Percentiles rank a stretch among this genome's conserved stretches.
phyloP scores from a whole-genome alignment of 2,329 filamentous ascomycete genomes.

The Exophiala sideris region DNA sequence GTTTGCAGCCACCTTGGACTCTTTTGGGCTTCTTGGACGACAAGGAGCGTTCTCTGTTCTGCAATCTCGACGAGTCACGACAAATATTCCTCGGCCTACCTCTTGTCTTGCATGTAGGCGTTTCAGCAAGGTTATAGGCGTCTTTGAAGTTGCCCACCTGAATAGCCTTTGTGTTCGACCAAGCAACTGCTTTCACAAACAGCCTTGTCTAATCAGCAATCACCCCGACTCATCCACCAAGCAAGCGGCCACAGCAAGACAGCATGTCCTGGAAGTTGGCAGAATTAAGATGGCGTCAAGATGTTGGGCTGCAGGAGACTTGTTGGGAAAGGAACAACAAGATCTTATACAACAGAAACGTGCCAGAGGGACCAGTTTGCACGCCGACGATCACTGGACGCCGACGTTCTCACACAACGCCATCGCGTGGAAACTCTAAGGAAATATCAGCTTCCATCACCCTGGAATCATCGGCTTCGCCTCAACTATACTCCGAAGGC shows the following conservation, averaged over 20 bases:
- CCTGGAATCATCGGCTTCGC: neutral
- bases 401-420: slow-evolving; percentile 3
- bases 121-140: neutral
- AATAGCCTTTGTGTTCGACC: no score
- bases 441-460: neutral
- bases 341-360: neutral
- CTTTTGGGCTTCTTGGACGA: neutral
- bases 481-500: neutral
- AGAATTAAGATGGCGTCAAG: slow-evolving; percentile 24
- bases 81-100: no score
- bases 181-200: neutral
- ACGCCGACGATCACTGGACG: neutral
- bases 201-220: no score
- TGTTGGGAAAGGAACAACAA: slow-evolving; percentile 3
- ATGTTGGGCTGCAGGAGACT: slow-evolving; percentile 18
- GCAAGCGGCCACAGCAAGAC: neutral
- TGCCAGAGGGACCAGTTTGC: neutral
- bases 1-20: neutral
- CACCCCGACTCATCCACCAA: neutral
- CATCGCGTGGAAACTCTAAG: neutral
- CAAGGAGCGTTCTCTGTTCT: neutral
- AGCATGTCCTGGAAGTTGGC: slow-evolving; percentile 25
- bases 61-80: neutral
- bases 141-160: neutral
- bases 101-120: no score